phyloP scores from a whole-genome alignment of 495 filamentous ascomycete species.

The Articulospora tetracladia region DNA sequence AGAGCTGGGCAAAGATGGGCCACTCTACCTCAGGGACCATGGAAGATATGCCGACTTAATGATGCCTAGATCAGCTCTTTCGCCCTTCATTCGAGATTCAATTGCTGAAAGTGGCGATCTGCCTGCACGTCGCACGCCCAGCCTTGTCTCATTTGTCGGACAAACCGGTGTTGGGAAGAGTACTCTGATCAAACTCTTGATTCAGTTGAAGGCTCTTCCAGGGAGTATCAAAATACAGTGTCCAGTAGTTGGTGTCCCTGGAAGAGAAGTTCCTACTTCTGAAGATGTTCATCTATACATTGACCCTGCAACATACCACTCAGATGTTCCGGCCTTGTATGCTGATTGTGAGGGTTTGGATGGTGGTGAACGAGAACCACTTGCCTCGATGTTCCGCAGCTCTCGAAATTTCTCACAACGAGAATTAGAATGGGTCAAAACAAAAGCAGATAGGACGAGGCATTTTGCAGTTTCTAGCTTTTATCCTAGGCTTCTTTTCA shows the following conservation, averaged over 20 bases:
- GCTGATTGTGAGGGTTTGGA: slow-evolving; percentile 55
- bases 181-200: slow-evolving; percentile 14
- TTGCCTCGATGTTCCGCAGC: slow-evolving; percentile 1
- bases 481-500: slow-evolving; percentile 51
- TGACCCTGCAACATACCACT: slow-evolving; percentile 45
- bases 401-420: neutral
- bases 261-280: neutral
- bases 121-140: neutral
- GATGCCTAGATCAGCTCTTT: neutral
- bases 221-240: neutral
- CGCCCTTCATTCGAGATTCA: neutral
- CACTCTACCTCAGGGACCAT: neutral
- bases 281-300: slow-evolving; percentile 59
- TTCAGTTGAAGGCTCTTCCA: neutral
- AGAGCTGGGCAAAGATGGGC: neutral
- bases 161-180: slow-evolving; percentile 18
- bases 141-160: slow-evolving; percentile 18
- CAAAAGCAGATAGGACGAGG: slow-evolving; percentile 4
- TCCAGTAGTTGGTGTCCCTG: neutral
- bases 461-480: slow-evolving; percentile 36
- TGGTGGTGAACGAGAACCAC: slow-evolving; percentile 35
- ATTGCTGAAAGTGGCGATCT: neutral
- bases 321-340: slow-evolving; percentile 42
- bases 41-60: slow-evolving; percentile 8
- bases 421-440: neutral